A percentile compares a stretch with the other conserved stretches of the same genome.
These are phyloP conservation scores for Baudoinia panamericana DNA, from an alignment of 495 filamentous ascomycete species.

Conservation along the genomic window DNA sequence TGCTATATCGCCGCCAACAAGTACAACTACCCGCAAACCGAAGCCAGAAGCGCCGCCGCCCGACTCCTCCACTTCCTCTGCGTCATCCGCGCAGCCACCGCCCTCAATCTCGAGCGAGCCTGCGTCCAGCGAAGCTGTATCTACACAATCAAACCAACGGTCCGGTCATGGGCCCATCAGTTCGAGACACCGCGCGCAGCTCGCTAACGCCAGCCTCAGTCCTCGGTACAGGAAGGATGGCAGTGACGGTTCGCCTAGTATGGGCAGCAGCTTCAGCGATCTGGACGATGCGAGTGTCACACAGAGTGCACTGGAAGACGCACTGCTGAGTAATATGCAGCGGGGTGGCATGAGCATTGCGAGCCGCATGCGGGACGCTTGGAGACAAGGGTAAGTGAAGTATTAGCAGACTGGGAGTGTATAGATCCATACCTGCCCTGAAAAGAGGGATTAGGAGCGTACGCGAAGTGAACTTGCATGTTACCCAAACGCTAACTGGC, in stretches of 20 bases:
- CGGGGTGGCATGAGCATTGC: conserved; percentile 49
- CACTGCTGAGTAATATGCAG: conserved; percentile 84
- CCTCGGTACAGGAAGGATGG: conserved; percentile 50
- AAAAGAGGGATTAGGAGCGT: too few species aligned
- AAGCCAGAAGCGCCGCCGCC: conserved; percentile 5
- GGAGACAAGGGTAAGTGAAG: too few species aligned
- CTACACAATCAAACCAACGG: conserved; percentile 13
- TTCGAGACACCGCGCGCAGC: conserved; percentile 38
- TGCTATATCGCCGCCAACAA: background rate
- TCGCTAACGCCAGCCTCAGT: conserved; percentile 25
- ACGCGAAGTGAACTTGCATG: too few species aligned
- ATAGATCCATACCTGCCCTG: too few species aligned
- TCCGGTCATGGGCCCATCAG: conserved; percentile 31
- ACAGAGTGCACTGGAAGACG: conserved; percentile 86
- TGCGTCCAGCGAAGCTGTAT: conserved; percentile 16
- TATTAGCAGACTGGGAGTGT: too few species aligned
- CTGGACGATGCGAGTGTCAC: conserved; percentile 92
- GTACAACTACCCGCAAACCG: background rate
- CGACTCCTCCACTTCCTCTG: conserved; percentile 23
- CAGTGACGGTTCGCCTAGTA: conserved; percentile 83
- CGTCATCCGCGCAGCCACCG: conserved; percentile 12
- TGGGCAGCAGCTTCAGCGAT: conserved; percentile 96
- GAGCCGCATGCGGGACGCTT: conserved; percentile 85
- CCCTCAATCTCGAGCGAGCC: conserved; percentile 1
- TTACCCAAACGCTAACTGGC: too few species aligned